Percentiles rank a stretch among this genome's conserved stretches.
phyloP scores from a whole-genome alignment of 495 filamentous ascomycete species.

The Neurospora sp. region DNA sequence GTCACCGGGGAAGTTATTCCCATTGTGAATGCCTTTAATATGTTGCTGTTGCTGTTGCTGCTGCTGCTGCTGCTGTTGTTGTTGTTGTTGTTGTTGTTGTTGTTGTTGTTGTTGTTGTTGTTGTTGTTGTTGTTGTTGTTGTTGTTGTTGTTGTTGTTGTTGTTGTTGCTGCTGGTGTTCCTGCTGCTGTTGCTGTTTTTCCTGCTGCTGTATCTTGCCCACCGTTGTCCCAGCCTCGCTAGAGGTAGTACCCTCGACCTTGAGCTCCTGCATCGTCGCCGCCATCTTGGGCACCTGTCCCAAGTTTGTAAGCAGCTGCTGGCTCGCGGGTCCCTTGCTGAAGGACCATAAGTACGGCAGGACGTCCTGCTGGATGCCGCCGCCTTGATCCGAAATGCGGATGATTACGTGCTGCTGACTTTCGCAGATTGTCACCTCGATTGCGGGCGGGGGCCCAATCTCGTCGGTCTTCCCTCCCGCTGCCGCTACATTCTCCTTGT shows the following conservation, averaged over 20 bases:
- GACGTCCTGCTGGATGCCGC: conserved; percentile 75
- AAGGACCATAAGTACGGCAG: conserved; percentile 95
- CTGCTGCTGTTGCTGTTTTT: neutral
- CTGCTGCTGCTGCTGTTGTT: neutral
- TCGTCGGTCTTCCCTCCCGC: conserved; percentile 11
- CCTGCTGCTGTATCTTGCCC: neutral
- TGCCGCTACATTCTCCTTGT: conserved; percentile 3
- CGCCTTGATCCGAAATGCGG: conserved; percentile 89
- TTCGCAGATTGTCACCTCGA: conserved; percentile 91
- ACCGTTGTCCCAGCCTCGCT: neutral
- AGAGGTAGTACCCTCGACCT: conserved; percentile 13
- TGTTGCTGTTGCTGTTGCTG: neutral
- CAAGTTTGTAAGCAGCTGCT: conserved; percentile 68
- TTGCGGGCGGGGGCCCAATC: conserved; percentile 53
- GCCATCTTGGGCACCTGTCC: conserved; percentile 83
- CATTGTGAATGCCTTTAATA: neutral
- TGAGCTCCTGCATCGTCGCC: conserved; percentile 86
- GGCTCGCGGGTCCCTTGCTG: conserved; percentile 73
- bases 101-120: neutral
- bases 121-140: neutral
- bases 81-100: no score
- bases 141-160: neutral
- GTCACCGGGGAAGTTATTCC: conserved; percentile 3
- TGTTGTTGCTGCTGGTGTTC: neutral
- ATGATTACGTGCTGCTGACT: conserved; percentile 93